Evolutionary conservation across 139 green algal species (phyloP), one percentile per base, ranked within the genome.

Genomic region (Marvania coccoides): DNA sequence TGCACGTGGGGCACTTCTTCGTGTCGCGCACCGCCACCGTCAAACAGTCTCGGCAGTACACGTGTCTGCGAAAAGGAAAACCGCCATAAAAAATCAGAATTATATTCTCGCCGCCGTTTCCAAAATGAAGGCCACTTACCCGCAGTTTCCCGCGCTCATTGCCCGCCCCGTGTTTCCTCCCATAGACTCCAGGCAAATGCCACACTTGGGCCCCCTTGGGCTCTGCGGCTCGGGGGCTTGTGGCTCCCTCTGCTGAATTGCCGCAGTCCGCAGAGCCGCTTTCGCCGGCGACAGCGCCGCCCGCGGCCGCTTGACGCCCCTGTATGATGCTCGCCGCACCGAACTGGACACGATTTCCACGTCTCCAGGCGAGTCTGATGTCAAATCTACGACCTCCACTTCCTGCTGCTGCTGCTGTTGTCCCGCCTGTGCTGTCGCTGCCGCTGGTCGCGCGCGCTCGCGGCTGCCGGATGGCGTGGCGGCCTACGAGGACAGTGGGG

Each of bases 1-100:
- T 53, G 42, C 81, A 87, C 9, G 76, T 87, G 2, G 81, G 81
- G 48, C 81, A 87, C 63, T 81, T 84, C 45, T 87, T 87, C 30
- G 80, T 72, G 6, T 30, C 42, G n/a, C 70, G 77, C 15, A 88
- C 55, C 3, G 58, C 53, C 19, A 47, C 58, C 26, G 53, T 40
- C 15, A 87, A 46, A 47, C 81, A 87, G 7, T 69, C 51, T 15
- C 70, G 36, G 47, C 81, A 88, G 65, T 86, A 88, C 0, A 87
- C 71, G 51, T 88, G 81, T 13, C 76, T 74, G 68, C 47, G 65
- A 59, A 65, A 40, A 29, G 12, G 26, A 19, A 51, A 51, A 51
- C 19, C 12, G 36, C 5, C 8, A 47, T 45, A 5, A 26, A 47
- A 62, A 62, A 5, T 7, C 7, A 48, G 36, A 33, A 62, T 6